phyloP scores from a whole-genome alignment of 2,329 filamentous ascomycete species.

The Colletotrichum phormii region DNA sequence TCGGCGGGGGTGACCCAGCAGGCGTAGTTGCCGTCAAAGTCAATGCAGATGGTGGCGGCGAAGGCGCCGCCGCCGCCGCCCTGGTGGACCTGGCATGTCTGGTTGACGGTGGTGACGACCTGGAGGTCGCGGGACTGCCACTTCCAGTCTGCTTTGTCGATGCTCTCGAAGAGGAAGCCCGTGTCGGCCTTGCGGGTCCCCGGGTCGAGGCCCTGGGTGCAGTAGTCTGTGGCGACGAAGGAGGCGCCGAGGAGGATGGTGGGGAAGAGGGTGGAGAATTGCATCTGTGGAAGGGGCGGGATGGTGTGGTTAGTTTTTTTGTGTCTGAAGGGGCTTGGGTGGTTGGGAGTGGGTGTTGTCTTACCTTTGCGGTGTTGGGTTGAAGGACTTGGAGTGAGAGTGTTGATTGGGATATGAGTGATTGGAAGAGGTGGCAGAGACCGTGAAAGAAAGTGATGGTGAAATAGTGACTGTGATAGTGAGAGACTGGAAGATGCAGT shows the following conservation, averaged over 20 bases:
- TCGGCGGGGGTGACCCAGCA: slow-evolving; percentile 9
- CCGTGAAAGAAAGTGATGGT: too few relatives aligned
- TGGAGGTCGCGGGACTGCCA: slow-evolving; percentile 11
- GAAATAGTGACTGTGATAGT: background rate
- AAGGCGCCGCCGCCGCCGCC: slow-evolving; percentile 16
- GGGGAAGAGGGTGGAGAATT: background rate
- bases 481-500: too few relatives aligned
- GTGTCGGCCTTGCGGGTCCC: background rate
- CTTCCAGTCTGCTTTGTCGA: slow-evolving; percentile 3
- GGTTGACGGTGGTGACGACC: slow-evolving; percentile 4
- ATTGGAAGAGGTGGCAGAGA: too few relatives aligned
- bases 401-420: too few relatives aligned
- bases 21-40: slow-evolving; percentile 9
- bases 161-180: background rate
- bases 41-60: slow-evolving; percentile 12
- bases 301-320: background rate
- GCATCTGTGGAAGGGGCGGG: background rate
- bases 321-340: too few relatives aligned
- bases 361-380: background rate
- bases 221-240: slow-evolving; percentile 4
- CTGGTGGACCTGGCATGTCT: slow-evolving; percentile 13
- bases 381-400: too few relatives aligned
- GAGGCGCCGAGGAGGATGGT: slow-evolving; percentile 1
- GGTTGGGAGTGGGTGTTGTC: too few relatives aligned
- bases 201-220: background rate